Percentiles rank a stretch among this genome's conserved stretches.
Evolutionary conservation across 352 stramenopile genomes (phyloP).

Genomic region (Pythium myriotylum): DNA sequence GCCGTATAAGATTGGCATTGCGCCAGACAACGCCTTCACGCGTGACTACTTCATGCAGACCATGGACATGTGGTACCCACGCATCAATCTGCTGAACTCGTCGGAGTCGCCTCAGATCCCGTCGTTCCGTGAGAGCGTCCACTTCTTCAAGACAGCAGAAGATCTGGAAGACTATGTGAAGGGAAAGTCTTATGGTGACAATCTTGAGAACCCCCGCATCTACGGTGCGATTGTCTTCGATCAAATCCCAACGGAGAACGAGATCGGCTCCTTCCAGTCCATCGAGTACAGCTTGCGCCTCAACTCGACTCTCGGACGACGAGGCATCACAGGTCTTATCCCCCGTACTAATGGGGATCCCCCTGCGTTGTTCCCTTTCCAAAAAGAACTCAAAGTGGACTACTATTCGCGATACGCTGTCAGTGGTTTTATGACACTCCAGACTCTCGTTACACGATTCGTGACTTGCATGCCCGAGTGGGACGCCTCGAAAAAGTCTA

Average conservation of each 20-base stretch:
- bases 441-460: slow-evolving; percentile 67
- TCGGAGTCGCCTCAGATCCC: slow-evolving; percentile 40
- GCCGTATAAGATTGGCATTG: slow-evolving; percentile 66
- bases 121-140: slow-evolving; percentile 56
- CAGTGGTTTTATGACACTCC: slow-evolving; percentile 60
- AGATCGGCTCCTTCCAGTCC: slow-evolving; percentile 43
- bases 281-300: slow-evolving; percentile 65
- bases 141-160: slow-evolving; percentile 56
- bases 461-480: slow-evolving; percentile 59
- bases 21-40: slow-evolving; percentile 63
- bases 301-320: slow-evolving; percentile 46
- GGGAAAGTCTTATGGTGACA: slow-evolving; percentile 50
- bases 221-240: slow-evolving; percentile 72
- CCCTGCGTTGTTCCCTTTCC: slow-evolving; percentile 34
- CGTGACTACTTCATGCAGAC: slow-evolving; percentile 67
- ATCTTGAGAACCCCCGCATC: slow-evolving; percentile 50
- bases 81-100: slow-evolving; percentile 36
- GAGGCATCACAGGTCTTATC: slow-evolving; percentile 30
- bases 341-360: slow-evolving; percentile 40
- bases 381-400: slow-evolving; percentile 36
- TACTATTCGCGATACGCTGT: slow-evolving; percentile 52
- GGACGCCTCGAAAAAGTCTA: slow-evolving; percentile 40
- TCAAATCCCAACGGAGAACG: slow-evolving; percentile 29
- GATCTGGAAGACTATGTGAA: slow-evolving; percentile 56
- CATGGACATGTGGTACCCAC: slow-evolving; percentile 66